Conservation (phyloP, 2,329 filamentous ascomycete genomes). For the Fusarium lyarnte region DNA sequence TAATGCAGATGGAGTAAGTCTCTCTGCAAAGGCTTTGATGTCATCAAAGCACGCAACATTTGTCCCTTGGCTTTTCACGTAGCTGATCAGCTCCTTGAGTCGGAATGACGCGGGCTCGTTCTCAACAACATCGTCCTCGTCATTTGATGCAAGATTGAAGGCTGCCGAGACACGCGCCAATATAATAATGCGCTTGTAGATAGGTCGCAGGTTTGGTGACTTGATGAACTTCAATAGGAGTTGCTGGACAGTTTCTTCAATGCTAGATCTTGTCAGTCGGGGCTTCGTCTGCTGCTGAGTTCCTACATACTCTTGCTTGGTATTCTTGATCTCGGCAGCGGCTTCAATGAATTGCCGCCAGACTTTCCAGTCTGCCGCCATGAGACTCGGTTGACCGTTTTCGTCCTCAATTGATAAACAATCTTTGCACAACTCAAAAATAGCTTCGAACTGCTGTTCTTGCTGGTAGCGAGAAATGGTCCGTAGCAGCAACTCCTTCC, state of each 20-base stretch:
- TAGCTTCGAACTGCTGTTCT: constrained; percentile 52
- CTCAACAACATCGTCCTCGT: constrained; percentile 44
- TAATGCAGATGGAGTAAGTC: constrained; percentile 53
- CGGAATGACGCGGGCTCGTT: constrained; percentile 45
- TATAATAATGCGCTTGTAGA: constrained; percentile 53
- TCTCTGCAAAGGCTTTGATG: constrained; percentile 55
- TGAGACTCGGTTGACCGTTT: constrained; percentile 50
- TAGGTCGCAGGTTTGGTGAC: constrained; percentile 46
- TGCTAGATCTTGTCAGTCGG: constrained; percentile 38
- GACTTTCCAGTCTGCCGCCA: constrained; percentile 57
- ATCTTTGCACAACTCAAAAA: constrained; percentile 56
- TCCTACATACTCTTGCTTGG: constrained; percentile 47
- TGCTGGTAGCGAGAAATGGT: constrained; percentile 51
- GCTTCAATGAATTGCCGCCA: constrained; percentile 54
- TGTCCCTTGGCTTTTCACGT: constrained; percentile 49
- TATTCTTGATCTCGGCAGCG: constrained; percentile 47
- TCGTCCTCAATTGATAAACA: constrained; percentile 54
- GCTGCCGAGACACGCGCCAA: constrained; percentile 52
- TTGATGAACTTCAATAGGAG: constrained; percentile 47
- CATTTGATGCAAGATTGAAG: constrained; percentile 47
- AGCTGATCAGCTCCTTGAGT: constrained; percentile 48
- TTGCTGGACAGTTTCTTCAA: constrained; percentile 40
- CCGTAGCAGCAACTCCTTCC: constrained; percentile 59
- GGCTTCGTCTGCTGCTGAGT: neutral
- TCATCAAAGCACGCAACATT: constrained; percentile 59